Conservation (phyloP, 331 rosid genomes). For the Arachis monticola region DNA sequence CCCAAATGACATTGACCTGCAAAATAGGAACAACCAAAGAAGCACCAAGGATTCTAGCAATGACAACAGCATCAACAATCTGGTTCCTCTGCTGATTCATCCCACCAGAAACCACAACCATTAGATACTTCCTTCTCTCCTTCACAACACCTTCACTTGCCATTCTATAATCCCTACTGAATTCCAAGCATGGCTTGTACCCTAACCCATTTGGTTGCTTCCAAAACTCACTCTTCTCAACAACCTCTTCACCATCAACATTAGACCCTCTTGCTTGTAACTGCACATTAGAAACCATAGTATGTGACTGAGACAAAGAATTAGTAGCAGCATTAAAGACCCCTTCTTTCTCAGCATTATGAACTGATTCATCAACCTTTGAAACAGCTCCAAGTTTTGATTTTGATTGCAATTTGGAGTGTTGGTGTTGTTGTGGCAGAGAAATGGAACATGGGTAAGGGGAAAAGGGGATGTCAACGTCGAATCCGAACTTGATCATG, state of each 20-base stretch:
- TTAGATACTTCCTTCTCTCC: conserved; percentile 67
- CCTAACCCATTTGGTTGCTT: conserved; percentile 91
- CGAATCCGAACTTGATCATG: conserved; percentile 61
- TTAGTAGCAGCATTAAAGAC: neutral
- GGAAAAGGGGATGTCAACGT: conserved; percentile 49
- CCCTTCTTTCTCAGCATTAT: conserved; percentile 27
- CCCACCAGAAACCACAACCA: conserved; percentile 95
- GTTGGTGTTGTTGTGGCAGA: conserved; percentile 24
- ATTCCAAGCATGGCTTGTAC: conserved; percentile 75
- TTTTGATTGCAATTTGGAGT: conserved; percentile 44
- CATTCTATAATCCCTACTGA: conserved; percentile 62
- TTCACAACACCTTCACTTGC: conserved; percentile 58
- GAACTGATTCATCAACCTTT: no score
- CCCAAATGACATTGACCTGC: conserved; percentile 97
- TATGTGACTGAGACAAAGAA: neutral
- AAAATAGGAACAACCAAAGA: conserved; percentile 90
- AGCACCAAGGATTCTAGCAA: conserved; percentile 98
- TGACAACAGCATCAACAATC: conserved; percentile 96
- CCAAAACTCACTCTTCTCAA: conserved; percentile 67
- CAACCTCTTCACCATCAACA: neutral
- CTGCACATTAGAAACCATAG: conserved; percentile 46
- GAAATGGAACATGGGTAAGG: conserved; percentile 61
- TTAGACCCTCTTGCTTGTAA: conserved; percentile 41
- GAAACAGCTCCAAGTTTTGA: conserved; percentile 38
- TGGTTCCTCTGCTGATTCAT: conserved; percentile 98